Percentiles rank a stretch among this genome's conserved stretches.
Conservation (phyloP, 2,329 filamentous ascomycete genomes). For the Talaromyces piceae region DNA sequence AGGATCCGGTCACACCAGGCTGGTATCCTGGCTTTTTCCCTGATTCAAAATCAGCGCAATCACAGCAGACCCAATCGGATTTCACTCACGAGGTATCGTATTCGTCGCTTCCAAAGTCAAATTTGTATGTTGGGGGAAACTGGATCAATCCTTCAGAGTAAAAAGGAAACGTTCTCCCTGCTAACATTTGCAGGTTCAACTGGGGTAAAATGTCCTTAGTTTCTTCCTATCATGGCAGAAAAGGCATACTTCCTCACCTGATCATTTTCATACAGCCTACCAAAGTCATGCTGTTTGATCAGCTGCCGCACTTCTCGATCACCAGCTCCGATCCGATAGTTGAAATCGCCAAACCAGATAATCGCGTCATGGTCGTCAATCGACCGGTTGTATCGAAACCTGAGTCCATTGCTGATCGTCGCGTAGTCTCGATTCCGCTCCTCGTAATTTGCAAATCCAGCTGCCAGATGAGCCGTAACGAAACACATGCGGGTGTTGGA, state of each 20-base stretch:
- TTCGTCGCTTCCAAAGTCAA: constrained; percentile 75
- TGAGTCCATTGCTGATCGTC: constrained; percentile 77
- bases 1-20: constrained; percentile 96
- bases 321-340: constrained; percentile 84
- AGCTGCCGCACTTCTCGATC: constrained; percentile 70
- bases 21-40: constrained; percentile 87
- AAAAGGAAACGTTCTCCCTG: constrained; percentile 78
- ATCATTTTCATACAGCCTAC: constrained; percentile 80
- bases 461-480: constrained; percentile 91
- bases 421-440: constrained; percentile 90
- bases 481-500: constrained; percentile 90
- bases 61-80: not conserved
- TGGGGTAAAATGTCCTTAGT: constrained; percentile 24
- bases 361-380: constrained; percentile 90
- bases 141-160: constrained; percentile 85
- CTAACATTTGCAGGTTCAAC: constrained; percentile 94
- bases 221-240: not conserved
- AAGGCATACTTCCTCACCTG: constrained; percentile 47
- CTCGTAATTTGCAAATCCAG: constrained; percentile 93
- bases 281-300: constrained; percentile 65
- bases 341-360: constrained; percentile 96
- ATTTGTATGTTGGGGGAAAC: constrained; percentile 94
- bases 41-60: constrained; percentile 34
- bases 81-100: constrained; percentile 80
- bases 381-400: constrained; percentile 81